Base-by-base conservation (phyloP, 1,284 basidiomycete genomes). In the Meripilus lineatus region DNA sequence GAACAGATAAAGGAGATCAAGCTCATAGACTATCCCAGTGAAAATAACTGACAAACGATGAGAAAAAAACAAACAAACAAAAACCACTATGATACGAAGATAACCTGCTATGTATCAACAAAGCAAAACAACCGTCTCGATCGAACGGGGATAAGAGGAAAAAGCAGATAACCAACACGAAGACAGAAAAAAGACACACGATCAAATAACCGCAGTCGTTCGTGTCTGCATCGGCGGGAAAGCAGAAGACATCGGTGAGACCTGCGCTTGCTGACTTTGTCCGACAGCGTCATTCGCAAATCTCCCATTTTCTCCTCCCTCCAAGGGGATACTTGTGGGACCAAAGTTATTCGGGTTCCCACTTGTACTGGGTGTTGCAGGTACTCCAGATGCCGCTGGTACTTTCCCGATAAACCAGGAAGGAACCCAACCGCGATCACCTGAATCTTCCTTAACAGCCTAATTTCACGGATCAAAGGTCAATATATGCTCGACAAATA, bases 361-460 rank as follows among this genome's bases (percentile, higher is more conserved):
- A 44, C 70, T 69, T n/a, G 73, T 70, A 50, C 65, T 77, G 21
- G 83, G 81, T 11, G 81, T 84, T 7, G 72, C 63, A 30, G 81
- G 80, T 3, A 68, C 69, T 20, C 70, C 73, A 3, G 68, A 67
- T 5, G 71, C 59, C 18, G 72, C 62, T 3, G 77, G 70, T 10
- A 82, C 78, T 58, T 85, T 87, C 26, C 84, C 84, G 49, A 87
- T 85, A 57, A 83, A 86, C 84, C 84, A 87, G 25, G 84, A 86
- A 10, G 91, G 91, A 22, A 93, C 89, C 92, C 92, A 95, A 32
- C 92, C 92, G 48, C 92, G 79, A 62, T 90, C 86, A 42, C 92
- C 92, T 21, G 80, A 82, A 13, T 87, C 83, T 58, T 93, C 86
- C 63, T 91, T 90, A 55, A 95, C 89, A 51, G 89, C 87, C 81